These are phyloP conservation scores for Aspergillus floridensis DNA, from an alignment of 2,329 filamentous ascomycete genomes.

Conservation along the genomic window DNA sequence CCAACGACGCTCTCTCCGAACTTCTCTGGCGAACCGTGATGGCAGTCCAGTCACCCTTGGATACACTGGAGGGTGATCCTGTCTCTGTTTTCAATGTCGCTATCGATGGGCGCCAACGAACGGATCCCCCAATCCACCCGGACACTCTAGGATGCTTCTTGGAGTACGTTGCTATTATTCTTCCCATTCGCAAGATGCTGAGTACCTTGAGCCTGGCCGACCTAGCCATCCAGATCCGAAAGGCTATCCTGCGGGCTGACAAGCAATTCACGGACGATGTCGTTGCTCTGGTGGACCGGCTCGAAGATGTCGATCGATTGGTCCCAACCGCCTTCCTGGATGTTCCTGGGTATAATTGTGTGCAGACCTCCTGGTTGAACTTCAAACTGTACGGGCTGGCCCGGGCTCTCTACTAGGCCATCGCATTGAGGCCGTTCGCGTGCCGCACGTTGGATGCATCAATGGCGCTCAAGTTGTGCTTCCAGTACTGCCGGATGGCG, in stretches of 20 bases:
- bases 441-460: constrained; percentile 33
- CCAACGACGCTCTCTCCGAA: constrained; percentile 38
- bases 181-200: constrained; percentile 28
- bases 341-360: constrained; percentile 34
- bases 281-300: constrained; percentile 28
- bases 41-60: constrained; percentile 29
- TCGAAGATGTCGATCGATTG: constrained; percentile 33
- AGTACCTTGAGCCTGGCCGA: constrained; percentile 30
- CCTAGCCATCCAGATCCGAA: constrained; percentile 36
- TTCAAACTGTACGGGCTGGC: constrained; percentile 34
- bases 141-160: constrained; percentile 42
- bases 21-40: constrained; percentile 37
- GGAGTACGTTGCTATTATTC: constrained; percentile 32
- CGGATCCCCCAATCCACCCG: constrained; percentile 35
- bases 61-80: constrained; percentile 31
- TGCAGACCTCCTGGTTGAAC: constrained; percentile 36
- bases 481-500: constrained; percentile 32
- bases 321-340: constrained; percentile 37
- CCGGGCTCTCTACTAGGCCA: constrained; percentile 32
- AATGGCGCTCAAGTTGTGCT: constrained; percentile 35
- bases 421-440: constrained; percentile 30
- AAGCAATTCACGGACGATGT: constrained; percentile 32
- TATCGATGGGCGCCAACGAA: constrained; percentile 38
- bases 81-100: constrained; percentile 40
- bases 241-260: constrained; percentile 30